A percentile compares a stretch with the other conserved stretches of the same genome.
Conservation (phyloP, 2,329 filamentous ascomycete genomes). For the Lasiodiplodia hormozganensis region DNA sequence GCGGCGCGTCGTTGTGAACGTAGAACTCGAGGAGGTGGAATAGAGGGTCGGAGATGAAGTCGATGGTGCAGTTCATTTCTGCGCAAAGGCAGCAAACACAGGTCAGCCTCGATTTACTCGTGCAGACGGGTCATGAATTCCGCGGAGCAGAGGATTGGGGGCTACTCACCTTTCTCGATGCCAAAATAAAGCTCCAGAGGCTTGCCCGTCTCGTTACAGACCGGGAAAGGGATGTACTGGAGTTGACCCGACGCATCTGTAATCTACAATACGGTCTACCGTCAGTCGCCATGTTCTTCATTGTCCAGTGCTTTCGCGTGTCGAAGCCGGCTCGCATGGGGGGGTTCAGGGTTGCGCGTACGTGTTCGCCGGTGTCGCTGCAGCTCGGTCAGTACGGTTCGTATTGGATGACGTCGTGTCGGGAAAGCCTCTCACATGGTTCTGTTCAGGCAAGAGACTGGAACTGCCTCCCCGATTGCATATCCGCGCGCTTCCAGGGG, state of each 20-base stretch:
- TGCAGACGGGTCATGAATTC: background rate
- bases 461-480: conserved; percentile 56
- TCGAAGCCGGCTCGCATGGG: background rate
- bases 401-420: conserved; percentile 12
- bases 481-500: conserved; percentile 49
- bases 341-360: conserved; percentile 39
- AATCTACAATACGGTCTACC: conserved; percentile 54
- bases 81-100: conserved; percentile 38
- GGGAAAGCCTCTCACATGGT: conserved; percentile 52
- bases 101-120: background rate
- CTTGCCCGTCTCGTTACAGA: conserved; percentile 84
- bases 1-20: conserved; percentile 92
- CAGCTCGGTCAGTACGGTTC: conserved; percentile 3
- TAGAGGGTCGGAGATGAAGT: conserved; percentile 77
- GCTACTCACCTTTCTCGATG: conserved; percentile 61
- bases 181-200: conserved; percentile 89
- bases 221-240: conserved; percentile 89
- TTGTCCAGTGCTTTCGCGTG: conserved; percentile 8
- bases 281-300: conserved; percentile 12
- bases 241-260: conserved; percentile 81
- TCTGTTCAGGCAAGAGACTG: conserved; percentile 59
- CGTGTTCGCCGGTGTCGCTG: conserved; percentile 87
- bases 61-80: conserved; percentile 84
- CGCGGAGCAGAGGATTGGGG: background rate
- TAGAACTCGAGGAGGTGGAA: conserved; percentile 96